A percentile compares a stretch with the other conserved stretches of the same genome.
Evolutionary conservation across 352 stramenopile species (phyloP).

Genomic region (Phytopythium chamaehyphon): DNA sequence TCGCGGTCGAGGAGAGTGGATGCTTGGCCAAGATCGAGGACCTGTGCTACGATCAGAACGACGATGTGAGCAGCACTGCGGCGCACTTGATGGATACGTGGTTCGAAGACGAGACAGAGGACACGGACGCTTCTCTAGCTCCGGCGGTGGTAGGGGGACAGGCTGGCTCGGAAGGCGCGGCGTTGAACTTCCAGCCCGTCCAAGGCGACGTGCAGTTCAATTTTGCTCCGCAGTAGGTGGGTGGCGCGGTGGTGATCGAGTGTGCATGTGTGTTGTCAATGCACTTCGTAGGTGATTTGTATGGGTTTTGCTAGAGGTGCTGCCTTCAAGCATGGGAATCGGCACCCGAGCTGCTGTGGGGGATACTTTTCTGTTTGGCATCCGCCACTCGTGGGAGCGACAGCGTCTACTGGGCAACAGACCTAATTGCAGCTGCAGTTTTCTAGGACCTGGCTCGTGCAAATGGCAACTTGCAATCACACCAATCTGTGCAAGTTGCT

Average conservation of each 20-base stretch:
- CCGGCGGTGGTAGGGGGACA: conserved; percentile 43
- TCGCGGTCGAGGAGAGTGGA: conserved; percentile 76
- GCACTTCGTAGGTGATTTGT: too few species aligned
- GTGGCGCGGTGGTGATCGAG: neutral
- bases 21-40: conserved; percentile 78
- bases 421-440: too few species aligned
- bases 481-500: too few species aligned
- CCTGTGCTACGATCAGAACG: conserved; percentile 78
- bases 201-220: conserved; percentile 67
- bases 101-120: conserved; percentile 64
- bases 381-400: too few species aligned
- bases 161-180: conserved; percentile 23
- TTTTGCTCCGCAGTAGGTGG: conserved; percentile 31
- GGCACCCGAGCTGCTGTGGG: too few species aligned
- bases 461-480: too few species aligned
- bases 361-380: too few species aligned
- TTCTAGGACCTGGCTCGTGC: too few species aligned
- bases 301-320: too few species aligned
- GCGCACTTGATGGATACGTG: conserved; percentile 80
- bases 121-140: conserved; percentile 31
- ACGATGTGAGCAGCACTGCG: conserved; percentile 69
- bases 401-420: too few species aligned
- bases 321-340: too few species aligned
- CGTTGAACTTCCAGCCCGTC: conserved; percentile 70
- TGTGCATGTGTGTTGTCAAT: too few species aligned